These are phyloP conservation scores for Russula vinacea DNA, from an alignment of 768 basidiomycete genomes.

Conservation along the genomic window DNA sequence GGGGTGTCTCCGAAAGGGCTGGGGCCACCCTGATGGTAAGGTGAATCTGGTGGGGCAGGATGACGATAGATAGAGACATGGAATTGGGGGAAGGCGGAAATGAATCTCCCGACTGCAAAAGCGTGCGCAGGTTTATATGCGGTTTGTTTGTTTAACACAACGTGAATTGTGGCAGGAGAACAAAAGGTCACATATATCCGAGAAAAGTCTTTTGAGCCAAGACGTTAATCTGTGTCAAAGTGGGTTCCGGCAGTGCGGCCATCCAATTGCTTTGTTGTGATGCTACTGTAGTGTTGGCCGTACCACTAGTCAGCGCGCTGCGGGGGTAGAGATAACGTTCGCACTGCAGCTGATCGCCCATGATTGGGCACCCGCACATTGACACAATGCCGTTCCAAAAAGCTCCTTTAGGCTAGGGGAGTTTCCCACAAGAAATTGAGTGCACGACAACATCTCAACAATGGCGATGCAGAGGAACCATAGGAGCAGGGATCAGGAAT, in stretches of 20 bases:
- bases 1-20: background rate
- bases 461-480: background rate
- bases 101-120: background rate
- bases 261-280: background rate
- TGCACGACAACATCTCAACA: background rate
- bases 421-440: background rate
- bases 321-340: background rate
- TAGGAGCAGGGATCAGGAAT: background rate
- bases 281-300: background rate
- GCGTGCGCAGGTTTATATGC: slow-evolving; percentile 14
- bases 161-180: slow-evolving; percentile 16
- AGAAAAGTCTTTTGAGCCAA: background rate
- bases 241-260: background rate
- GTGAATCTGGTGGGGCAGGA: slow-evolving; percentile 1
- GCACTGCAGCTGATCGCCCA: background rate
- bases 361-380: background rate
- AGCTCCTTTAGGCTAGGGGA: background rate
- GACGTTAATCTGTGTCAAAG: background rate
- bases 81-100: background rate
- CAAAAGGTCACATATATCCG: slow-evolving; percentile 4
- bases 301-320: background rate
- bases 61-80: slow-evolving; percentile 17
- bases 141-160: background rate
- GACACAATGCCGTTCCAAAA: background rate
- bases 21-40: background rate